Base-by-base conservation (phyloP, 108 stramenopile genomes). In the Phaeodactylum tricornutum region DNA sequence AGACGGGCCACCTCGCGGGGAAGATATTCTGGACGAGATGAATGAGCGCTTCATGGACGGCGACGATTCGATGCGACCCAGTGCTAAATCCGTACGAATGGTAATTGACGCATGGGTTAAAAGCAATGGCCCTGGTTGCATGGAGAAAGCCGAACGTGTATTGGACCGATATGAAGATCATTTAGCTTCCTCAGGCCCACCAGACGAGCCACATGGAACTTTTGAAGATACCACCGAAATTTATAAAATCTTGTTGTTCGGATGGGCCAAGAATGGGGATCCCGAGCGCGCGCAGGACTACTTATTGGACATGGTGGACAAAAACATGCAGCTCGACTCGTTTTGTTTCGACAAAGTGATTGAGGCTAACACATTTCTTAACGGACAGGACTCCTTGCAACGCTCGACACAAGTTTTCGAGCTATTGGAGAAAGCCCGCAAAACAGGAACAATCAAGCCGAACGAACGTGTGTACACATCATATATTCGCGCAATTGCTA, bases 401-500 rank as follows among this genome's bases (percentile, higher is more conserved):
- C 50, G 62, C 28, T 57, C 73, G 3, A 48, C 74, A 20, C 50
- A 63, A 48, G 45, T 81, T 8, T 71, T 87, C 31, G 54, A 71
- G 29, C 31, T 55, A 16, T 62, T 87, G 67, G 72, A 79, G 41
- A 46, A 70, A 21, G 50, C 70, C 20, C 62, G 63, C 11, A 20
- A 61, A 15, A 21, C 38, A 40, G 78, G 78, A 11, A 23, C 41
- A 16, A 16, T 71, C 11, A 61, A 57, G 17, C 75, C 80, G 12
- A 77, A 79, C 41, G 72, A 79, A 39, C 37, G 80, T 29, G 63
- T 73, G 6, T 87, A 75, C 34, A 79, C 72, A 4, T 54, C 74
- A 3, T 75, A 73, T 45, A 87, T 87, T 48, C 44, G 71, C 11
- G 80, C 84, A 26, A 62, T 79, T 57, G 65, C 59, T 12, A 81